Percentiles rank a stretch among this genome's conserved stretches.
Evolutionary conservation across 192 early-diverging fungal species (phyloP).

Genomic region (Coemansia sp.): DNA sequence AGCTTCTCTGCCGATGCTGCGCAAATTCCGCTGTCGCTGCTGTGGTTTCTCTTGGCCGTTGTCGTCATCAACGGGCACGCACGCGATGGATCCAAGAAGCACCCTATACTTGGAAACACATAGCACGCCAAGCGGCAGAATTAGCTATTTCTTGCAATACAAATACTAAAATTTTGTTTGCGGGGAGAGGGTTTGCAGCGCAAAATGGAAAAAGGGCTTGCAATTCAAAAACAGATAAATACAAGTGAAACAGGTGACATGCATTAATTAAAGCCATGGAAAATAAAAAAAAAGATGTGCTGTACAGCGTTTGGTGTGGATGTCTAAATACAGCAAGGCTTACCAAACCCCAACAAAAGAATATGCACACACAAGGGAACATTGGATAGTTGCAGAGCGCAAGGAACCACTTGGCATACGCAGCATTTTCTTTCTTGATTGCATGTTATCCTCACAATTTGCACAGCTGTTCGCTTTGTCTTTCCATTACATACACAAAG

Average conservation of each 20-base stretch:
- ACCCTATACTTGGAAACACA: background rate
- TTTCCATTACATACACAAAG: background rate
- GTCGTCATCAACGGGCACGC: background rate
- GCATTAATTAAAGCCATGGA: slow-evolving; percentile 3
- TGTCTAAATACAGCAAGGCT: slow-evolving; percentile 7
- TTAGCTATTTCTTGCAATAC: too few relatives aligned
- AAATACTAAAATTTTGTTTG: background rate
- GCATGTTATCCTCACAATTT: too few relatives aligned
- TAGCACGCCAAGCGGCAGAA: too few relatives aligned
- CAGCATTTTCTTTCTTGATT: background rate
- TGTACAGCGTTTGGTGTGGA: background rate
- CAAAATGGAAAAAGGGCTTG: too few relatives aligned
- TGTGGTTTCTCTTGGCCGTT: background rate
- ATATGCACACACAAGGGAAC: background rate
- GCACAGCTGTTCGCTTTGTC: background rate
- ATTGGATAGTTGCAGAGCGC: background rate
- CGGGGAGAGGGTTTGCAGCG: too few relatives aligned
- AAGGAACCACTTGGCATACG: background rate
- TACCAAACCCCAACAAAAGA: slow-evolving; percentile 1
- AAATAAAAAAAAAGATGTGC: background rate
- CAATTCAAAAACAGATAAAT: background rate
- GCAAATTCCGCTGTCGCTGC: background rate
- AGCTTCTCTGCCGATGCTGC: background rate
- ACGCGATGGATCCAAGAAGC: background rate
- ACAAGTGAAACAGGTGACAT: background rate